Evolutionary conservation across 2,329 filamentous ascomycete genomes (phyloP), one percentile per base, ranked within the genome.

Genomic region (Aspergillus bombycis): DNA sequence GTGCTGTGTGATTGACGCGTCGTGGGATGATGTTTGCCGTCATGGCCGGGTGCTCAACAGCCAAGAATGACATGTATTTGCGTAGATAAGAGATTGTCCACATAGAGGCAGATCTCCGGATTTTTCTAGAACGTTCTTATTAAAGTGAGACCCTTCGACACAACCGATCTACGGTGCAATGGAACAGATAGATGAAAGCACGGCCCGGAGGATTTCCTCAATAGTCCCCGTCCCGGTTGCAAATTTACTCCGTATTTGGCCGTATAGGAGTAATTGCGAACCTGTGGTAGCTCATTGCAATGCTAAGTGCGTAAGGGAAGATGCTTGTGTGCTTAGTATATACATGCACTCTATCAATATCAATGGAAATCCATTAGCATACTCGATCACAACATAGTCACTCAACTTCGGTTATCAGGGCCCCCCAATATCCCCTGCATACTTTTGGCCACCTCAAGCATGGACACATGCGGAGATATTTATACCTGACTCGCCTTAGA

Each of bases 161-260:
- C 26, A 52, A 32, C 19, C 9, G 48, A 52, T 52, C 48, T 34
- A 52, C 48, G 19, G 48, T 52, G 28, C 48, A 21, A 32, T 32
- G 48, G 48, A 52, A 19, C 28, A 52, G 26, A 52, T 52, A 52
- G 21, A 52, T 52, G 48, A 52, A 52, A 52, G 48, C 48, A 32
- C 48, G 48, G 28, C 48, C 48, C 48, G 48, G 48, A 34, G 48
- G 28, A 52, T 52, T 48, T 12, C 7, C 16, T 52, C 28, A 28
- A 32, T 21, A 32, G 28, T 30, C 26, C 26, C 46, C 9, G 3
- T 52, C 4, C 38, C 38, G 16, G n/a, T 10, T 16, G 4, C 16
- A 8, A n/a, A 52, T 52, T n/a, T 52, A 52, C 16, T 4, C 12
- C 48, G 28, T 21, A 21, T 52, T 32, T 11, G 48, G 12, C 45